Conservation (phyloP, 495 filamentous ascomycete species). For the Daldinia vernicosa region DNA sequence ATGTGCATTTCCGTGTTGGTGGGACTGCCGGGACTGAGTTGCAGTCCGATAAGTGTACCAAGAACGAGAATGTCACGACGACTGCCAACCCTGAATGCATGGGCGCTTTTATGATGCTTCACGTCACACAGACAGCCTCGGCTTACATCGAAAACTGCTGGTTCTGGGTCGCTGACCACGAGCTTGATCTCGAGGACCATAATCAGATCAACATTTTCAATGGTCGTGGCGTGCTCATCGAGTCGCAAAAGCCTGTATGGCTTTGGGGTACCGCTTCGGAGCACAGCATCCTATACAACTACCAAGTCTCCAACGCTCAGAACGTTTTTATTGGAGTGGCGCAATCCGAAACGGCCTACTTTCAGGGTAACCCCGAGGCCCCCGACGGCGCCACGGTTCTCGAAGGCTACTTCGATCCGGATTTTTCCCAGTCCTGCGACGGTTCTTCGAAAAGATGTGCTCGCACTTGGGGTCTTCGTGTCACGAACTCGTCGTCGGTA, state of each 20-base stretch:
- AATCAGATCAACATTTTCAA: conserved; percentile 92
- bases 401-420: conserved; percentile 74
- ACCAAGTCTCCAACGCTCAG: conserved; percentile 80
- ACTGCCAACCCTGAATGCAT: conserved; percentile 66
- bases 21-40: conserved; percentile 83
- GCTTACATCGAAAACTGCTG: conserved; percentile 92
- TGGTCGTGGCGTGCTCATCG: conserved; percentile 84
- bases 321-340: conserved; percentile 87
- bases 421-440: conserved; percentile 69
- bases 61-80: conserved; percentile 69
- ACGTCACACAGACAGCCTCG: conserved; percentile 73
- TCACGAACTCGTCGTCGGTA: conserved; percentile 72
- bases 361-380: conserved; percentile 84
- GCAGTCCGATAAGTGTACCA: conserved; percentile 77
- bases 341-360: conserved; percentile 94
- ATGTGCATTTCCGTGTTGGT: conserved; percentile 88
- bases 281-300: conserved; percentile 89
- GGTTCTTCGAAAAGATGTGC: conserved; percentile 71
- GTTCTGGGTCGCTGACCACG: conserved; percentile 96
- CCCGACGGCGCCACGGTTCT: conserved; percentile 72
- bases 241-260: conserved; percentile 70
- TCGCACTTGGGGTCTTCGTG: conserved; percentile 86
- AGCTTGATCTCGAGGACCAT: conserved; percentile 78
- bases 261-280: conserved; percentile 84
- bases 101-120: conserved; percentile 83